phyloP scores from a whole-genome alignment of 345 rosid genomes.

The Aquilaria sinensis region DNA sequence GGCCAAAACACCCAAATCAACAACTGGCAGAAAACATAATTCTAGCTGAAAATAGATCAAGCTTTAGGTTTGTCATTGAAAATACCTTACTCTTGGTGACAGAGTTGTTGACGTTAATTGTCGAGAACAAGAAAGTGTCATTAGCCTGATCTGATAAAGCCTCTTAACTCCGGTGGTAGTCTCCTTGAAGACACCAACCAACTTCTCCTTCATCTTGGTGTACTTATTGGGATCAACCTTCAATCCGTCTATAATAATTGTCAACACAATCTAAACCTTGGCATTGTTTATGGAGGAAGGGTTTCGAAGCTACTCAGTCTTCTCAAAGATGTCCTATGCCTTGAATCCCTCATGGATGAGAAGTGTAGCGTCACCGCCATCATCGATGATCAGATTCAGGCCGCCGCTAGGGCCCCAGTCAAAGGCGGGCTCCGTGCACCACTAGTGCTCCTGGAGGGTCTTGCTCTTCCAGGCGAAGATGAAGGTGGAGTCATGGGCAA shows the following conservation, averaged over 20 bases:
- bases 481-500: constrained; percentile 74
- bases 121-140: constrained; percentile 48
- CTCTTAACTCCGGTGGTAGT: constrained; percentile 78
- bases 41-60: not conserved
- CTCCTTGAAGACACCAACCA: constrained; percentile 74
- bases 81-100: constrained; percentile 68
- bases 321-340: constrained; percentile 65
- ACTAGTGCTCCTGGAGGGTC: constrained; percentile 86
- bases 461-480: constrained; percentile 89
- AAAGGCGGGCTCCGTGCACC: constrained; percentile 84
- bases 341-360: constrained; percentile 82
- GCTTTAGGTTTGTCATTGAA: not conserved
- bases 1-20: not conserved
- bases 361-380: constrained; percentile 78
- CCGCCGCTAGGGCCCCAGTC: constrained; percentile 88
- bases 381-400: constrained; percentile 72
- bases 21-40: not conserved
- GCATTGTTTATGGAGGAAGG: constrained; percentile 40
- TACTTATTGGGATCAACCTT: constrained; percentile 54
- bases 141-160: constrained; percentile 49
- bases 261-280: constrained; percentile 52
- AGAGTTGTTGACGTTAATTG: constrained; percentile 55
- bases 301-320: constrained; percentile 58
- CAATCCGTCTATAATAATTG: constrained; percentile 50
- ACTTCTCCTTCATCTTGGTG: constrained; percentile 61